Evolutionary conservation across 1,284 basidiomycete species (phyloP).

Genomic region (Ceratobasidium papillatum): DNA sequence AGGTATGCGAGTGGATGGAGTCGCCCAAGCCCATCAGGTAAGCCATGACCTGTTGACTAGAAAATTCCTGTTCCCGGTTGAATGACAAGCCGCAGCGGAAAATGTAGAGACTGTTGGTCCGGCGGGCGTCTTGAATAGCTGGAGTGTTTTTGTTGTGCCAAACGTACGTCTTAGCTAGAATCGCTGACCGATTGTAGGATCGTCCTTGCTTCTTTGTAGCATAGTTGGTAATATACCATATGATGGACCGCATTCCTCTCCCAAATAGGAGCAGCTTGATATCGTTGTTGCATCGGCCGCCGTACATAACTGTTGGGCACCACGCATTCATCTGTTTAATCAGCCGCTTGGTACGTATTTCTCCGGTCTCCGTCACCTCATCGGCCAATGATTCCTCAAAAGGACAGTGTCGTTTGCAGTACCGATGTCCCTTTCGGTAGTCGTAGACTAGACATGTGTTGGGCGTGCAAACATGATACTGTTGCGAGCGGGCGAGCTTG

Average conservation of each 20-base stretch:
- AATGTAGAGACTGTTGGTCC: neutral
- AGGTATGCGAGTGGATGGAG: neutral
- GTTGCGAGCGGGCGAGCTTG: too few relatives aligned
- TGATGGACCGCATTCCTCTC: neutral
- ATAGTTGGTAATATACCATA: conserved; percentile 49
- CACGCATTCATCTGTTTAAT: conserved; percentile 51
- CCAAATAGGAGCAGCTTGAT: neutral
- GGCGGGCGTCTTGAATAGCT: neutral
- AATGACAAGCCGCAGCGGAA: conserved; percentile 22
- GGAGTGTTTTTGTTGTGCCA: conserved; percentile 2
- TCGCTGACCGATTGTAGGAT: conserved; percentile 47
- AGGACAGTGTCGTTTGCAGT: conserved; percentile 55
- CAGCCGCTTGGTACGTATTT: too few relatives aligned
- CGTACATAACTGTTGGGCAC: conserved; percentile 48
- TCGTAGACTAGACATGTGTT: too few relatives aligned
- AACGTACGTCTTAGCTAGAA: conserved; percentile 23
- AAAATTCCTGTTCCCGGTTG: conserved; percentile 38
- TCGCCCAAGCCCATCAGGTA: conserved; percentile 31
- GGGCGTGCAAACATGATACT: too few relatives aligned
- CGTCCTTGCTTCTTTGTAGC: conserved; percentile 46
- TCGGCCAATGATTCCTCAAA: conserved; percentile 47
- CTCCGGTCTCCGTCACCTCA: too few relatives aligned
- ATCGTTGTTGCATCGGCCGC: conserved; percentile 49
- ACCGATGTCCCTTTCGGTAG: conserved; percentile 44
- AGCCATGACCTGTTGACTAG: conserved; percentile 27